phyloP scores from a whole-genome alignment of 176 grass and related monocot species.

The Neostapfia colusana region DNA sequence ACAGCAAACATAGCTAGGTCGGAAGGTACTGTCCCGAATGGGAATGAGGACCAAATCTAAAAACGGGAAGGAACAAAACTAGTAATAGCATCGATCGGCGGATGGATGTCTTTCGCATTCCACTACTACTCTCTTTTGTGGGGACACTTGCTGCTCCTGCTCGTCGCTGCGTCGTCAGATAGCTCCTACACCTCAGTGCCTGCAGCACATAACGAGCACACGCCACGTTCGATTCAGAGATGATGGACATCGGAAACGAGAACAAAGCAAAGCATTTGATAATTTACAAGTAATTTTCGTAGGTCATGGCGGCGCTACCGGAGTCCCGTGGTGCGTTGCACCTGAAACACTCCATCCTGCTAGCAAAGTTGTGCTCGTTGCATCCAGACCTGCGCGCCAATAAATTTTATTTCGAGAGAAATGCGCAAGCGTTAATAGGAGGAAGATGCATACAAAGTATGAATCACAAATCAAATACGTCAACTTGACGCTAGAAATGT shows the following conservation, averaged over 20 bases:
- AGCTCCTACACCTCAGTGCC: conserved; percentile 71
- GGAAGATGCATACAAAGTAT: not conserved
- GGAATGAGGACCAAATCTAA: conserved; percentile 44
- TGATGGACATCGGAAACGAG: not conserved
- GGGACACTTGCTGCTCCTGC: conserved; percentile 30
- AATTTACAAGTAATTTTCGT: conserved; percentile 53
- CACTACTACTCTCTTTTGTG: conserved; percentile 39
- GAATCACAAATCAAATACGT: no score
- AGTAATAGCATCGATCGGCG: conserved; percentile 40
- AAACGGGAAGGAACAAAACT: conserved; percentile 53
- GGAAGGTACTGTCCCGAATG: conserved; percentile 40
- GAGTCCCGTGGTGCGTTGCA: conserved; percentile 89
- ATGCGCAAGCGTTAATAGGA: not conserved
- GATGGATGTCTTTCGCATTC: conserved; percentile 55
- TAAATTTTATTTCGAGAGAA: not conserved
- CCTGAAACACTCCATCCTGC: conserved; percentile 92
- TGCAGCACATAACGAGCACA: conserved; percentile 1
- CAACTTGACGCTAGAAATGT: not conserved
- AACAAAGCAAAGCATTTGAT: conserved; percentile 16
- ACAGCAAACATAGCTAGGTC: conserved; percentile 49
- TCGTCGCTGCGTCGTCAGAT: not conserved
- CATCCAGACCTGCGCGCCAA: conserved; percentile 65
- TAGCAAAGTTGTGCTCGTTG: conserved; percentile 99
- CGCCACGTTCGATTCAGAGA: not conserved
- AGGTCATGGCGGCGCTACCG: conserved; percentile 59